Evolutionary conservation across 257 asterid species (phyloP).

Genomic region (Voacanga thouarsii): DNA sequence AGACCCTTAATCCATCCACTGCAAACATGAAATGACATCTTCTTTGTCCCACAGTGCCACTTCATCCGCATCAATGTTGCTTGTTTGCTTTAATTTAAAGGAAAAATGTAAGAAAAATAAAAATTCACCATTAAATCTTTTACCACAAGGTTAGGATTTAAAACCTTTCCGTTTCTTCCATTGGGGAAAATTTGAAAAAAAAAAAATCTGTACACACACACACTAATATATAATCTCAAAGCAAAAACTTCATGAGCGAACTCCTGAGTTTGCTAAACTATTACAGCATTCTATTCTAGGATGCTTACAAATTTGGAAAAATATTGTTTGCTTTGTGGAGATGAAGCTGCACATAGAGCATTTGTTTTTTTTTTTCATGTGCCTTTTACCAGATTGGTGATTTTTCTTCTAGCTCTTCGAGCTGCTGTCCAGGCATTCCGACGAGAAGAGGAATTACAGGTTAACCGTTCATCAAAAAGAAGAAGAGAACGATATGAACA

Average conservation of each 20-base stretch:
- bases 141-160: background rate
- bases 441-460: constrained; percentile 74
- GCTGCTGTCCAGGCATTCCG: constrained; percentile 81
- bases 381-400: background rate
- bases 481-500: constrained; percentile 74
- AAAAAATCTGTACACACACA: background rate
- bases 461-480: constrained; percentile 48
- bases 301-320: background rate
- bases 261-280: background rate
- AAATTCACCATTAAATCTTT: background rate
- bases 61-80: background rate
- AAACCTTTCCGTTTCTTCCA: background rate
- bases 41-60: background rate
- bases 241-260: background rate
- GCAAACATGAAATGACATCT: background rate
- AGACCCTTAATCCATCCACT: background rate
- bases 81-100: background rate
- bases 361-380: background rate
- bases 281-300: background rate
- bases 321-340: background rate
- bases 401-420: constrained; percentile 63
- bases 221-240: background rate
- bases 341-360: background rate
- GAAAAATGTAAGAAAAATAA: background rate
- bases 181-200: background rate